Conservation (phyloP, 352 stramenopile genomes). For the Phytophthora cactorum region DNA sequence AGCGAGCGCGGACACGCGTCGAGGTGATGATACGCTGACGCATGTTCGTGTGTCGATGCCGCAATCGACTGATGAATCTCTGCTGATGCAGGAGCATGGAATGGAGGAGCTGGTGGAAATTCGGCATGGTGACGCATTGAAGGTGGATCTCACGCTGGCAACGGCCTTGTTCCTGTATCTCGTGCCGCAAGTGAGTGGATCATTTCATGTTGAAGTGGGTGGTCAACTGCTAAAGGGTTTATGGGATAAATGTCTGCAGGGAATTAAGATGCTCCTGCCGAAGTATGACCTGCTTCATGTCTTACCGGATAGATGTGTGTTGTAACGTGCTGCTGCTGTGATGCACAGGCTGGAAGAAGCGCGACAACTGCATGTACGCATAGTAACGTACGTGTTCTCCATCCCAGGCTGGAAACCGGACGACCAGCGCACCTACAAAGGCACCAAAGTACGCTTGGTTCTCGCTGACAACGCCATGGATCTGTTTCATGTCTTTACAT, state of each 20-base stretch:
- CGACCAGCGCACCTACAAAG: slow-evolving; percentile 77
- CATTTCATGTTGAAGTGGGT: slow-evolving; percentile 17
- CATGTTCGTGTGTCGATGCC: slow-evolving; percentile 3
- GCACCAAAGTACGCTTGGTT: slow-evolving; percentile 71
- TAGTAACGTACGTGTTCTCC: slow-evolving; percentile 87
- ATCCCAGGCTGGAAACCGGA: slow-evolving; percentile 71
- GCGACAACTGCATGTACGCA: slow-evolving; percentile 56
- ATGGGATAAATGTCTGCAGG: slow-evolving; percentile 32
- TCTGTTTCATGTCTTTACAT: not conserved
- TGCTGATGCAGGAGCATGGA: slow-evolving; percentile 43
- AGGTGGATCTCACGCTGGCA: slow-evolving; percentile 61
- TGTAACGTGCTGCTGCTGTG: not conserved
- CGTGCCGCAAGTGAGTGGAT: slow-evolving; percentile 61
- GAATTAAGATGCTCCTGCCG: slow-evolving; percentile 73
- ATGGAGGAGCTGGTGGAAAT: slow-evolving; percentile 60
- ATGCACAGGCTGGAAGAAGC: slow-evolving; percentile 71
- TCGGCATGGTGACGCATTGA: slow-evolving; percentile 63
- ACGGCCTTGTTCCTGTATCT: slow-evolving; percentile 87
- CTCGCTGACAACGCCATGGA: not conserved
- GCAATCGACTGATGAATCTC: slow-evolving; percentile 12
- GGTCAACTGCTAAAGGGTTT: slow-evolving; percentile 13
- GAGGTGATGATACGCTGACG: slow-evolving; percentile 35
- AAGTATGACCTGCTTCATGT: slow-evolving; percentile 44
- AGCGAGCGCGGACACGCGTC: slow-evolving; percentile 51
- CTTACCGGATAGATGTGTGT: not conserved